Percentiles rank a stretch among this genome's conserved stretches.
phyloP scores from a whole-genome alignment of 2,329 filamentous ascomycete species.

The Phialophora chinensis region DNA sequence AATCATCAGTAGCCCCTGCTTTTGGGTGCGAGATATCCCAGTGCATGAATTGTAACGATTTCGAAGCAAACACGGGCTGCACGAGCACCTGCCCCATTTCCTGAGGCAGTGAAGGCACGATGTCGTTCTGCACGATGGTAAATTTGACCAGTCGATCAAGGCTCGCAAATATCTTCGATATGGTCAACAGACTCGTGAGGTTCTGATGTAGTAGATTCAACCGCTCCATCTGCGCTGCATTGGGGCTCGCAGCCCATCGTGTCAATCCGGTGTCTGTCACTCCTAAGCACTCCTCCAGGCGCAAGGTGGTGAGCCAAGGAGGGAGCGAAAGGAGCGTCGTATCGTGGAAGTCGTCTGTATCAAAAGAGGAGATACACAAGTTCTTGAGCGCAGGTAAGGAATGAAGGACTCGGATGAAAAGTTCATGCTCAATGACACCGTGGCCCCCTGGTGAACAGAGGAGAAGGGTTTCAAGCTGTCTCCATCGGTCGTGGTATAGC shows the following conservation, averaged over 20 bases:
- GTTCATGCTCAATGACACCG: conserved; percentile 58
- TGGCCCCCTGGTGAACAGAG: conserved; percentile 55
- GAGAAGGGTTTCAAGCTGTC: conserved; percentile 59
- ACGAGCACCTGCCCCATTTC: conserved; percentile 44
- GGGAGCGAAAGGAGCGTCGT: conserved; percentile 58
- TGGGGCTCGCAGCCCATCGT: conserved; percentile 56
- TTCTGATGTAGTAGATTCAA: conserved; percentile 61
- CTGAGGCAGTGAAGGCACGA: conserved; percentile 53
- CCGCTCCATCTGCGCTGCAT: conserved; percentile 53
- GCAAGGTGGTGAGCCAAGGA: conserved; percentile 57
- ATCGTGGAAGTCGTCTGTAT: conserved; percentile 61
- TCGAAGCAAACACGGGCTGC: conserved; percentile 57
- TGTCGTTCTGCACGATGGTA: conserved; percentile 57
- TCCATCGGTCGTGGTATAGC: conserved; percentile 59
- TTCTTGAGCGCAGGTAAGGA: conserved; percentile 60
- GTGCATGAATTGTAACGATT: conserved; percentile 59
- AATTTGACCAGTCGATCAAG: conserved; percentile 56
- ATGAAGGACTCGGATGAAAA: conserved; percentile 60
- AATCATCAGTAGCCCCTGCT: not conserved
- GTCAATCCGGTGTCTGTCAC: conserved; percentile 62
- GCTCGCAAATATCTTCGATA: conserved; percentile 59
- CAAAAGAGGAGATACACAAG: conserved; percentile 61
- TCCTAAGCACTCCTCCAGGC: conserved; percentile 62
- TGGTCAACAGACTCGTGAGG: conserved; percentile 57
- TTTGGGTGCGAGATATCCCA: conserved; percentile 66